Evolutionary conservation across 2,329 filamentous ascomycete genomes (phyloP).

Genomic region (Capronia epimyces): DNA sequence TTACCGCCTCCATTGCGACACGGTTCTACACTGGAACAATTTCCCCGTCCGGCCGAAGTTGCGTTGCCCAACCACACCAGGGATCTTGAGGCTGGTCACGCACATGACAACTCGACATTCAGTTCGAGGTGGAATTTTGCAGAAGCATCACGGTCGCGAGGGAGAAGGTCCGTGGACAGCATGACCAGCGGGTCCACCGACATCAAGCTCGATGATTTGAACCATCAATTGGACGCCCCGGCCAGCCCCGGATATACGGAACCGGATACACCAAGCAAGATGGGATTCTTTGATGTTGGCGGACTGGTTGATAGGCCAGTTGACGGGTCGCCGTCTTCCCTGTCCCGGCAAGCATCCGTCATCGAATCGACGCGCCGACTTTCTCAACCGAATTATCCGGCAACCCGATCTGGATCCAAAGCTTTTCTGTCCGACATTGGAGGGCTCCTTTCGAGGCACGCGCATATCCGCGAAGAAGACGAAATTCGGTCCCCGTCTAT

Average conservation of each 20-base stretch:
- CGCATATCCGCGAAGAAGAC: conserved; percentile 21
- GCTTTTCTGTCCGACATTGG: conserved; percentile 29
- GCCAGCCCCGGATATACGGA: conserved; percentile 8
- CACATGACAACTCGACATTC: conserved; percentile 28
- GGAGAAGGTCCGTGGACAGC: conserved; percentile 15
- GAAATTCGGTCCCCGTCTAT: conserved; percentile 11
- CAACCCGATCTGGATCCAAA: conserved; percentile 21
- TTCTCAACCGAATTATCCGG: conserved; percentile 5
- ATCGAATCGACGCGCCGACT: conserved; percentile 14
- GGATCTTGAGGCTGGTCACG: conserved; percentile 25
- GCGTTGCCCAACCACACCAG: conserved; percentile 8
- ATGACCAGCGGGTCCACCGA: conserved; percentile 24
- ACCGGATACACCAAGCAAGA: conserved; percentile 36
- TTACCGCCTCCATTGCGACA: conserved; percentile 49
- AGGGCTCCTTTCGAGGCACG: conserved; percentile 22
- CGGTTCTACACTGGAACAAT: conserved; percentile 7
- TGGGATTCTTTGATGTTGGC: conserved; percentile 82
- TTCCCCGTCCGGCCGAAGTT: conserved; percentile 19
- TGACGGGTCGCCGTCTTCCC: conserved; percentile 33
- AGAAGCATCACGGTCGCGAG: conserved; percentile 9
- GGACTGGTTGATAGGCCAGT: conserved; percentile 56
- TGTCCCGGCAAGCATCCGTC: conserved; percentile 23
- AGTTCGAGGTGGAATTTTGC: conserved; percentile 24
- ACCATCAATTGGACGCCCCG: conserved; percentile 12
- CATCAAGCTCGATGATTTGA: conserved; percentile 23